Conservation (phyloP, 345 rosid genomes). For the Pistacia atlantica region DNA sequence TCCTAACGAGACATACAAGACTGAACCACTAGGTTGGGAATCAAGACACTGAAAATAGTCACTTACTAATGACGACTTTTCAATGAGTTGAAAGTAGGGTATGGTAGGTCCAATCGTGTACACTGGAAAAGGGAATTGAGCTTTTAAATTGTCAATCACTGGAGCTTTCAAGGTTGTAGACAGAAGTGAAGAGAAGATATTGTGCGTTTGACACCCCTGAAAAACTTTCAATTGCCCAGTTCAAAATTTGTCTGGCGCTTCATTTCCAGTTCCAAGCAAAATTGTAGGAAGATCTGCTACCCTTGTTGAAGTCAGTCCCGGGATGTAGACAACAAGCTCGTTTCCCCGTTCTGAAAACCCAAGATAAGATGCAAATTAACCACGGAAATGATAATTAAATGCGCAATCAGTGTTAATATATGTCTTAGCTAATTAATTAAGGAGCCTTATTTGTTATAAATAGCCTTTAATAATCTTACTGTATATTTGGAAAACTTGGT, state of each 20-base stretch:
- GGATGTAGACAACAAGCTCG: constrained; percentile 39
- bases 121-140: constrained; percentile 7
- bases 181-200: constrained; percentile 28
- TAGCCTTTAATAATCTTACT: too few species aligned
- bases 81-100: constrained; percentile 15
- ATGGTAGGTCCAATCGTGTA: constrained; percentile 37
- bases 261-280: constrained; percentile 6
- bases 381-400: too few species aligned
- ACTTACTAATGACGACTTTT: too few species aligned
- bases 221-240: background rate
- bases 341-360: constrained; percentile 30
- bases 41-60: constrained; percentile 5
- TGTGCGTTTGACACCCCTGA: constrained; percentile 16
- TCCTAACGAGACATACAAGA: constrained; percentile 37
- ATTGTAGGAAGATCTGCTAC: constrained; percentile 27
- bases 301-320: constrained; percentile 36
- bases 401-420: too few species aligned
- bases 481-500: too few species aligned
- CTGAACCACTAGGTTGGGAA: constrained; percentile 28
- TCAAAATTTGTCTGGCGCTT: background rate
- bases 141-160: constrained; percentile 14
- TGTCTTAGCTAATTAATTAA: too few species aligned
- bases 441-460: too few species aligned
- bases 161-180: constrained; percentile 29
- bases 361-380: too few species aligned